phyloP scores from a whole-genome alignment of 1,284 basidiomycete genomes.

The Leccinum ponderosum region DNA sequence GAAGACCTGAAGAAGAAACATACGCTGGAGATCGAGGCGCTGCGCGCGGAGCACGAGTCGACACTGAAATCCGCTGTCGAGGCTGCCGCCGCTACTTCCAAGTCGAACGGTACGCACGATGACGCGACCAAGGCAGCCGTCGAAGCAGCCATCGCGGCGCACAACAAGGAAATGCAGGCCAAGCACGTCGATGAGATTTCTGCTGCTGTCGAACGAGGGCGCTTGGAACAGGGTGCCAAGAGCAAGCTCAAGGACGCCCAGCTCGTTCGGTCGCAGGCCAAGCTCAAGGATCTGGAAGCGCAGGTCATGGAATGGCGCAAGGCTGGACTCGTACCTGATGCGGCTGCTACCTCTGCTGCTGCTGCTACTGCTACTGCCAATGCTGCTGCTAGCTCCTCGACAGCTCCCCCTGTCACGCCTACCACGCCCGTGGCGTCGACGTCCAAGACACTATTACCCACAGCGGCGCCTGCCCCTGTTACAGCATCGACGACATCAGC shows the following conservation, averaged over 20 bases:
- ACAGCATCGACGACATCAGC: slow-evolving; percentile 22
- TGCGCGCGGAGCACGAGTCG: slow-evolving; percentile 57
- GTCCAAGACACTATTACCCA: slow-evolving; percentile 4
- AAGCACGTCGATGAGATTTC: slow-evolving; percentile 56
- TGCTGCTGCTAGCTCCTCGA: slow-evolving; percentile 13
- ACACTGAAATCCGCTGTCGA: slow-evolving; percentile 52
- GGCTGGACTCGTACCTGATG: slow-evolving; percentile 43
- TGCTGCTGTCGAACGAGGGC: slow-evolving; percentile 64
- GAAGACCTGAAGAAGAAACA: slow-evolving; percentile 53
- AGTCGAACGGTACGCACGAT: slow-evolving; percentile 36
- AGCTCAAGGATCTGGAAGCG: slow-evolving; percentile 65
- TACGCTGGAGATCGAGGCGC: slow-evolving; percentile 54
- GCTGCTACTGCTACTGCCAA: slow-evolving; percentile 23
- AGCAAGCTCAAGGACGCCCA: slow-evolving; percentile 68
- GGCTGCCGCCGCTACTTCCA: slow-evolving; percentile 39
- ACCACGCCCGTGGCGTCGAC: slow-evolving; percentile 24
- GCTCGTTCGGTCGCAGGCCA: slow-evolving; percentile 55
- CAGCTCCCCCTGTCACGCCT: slow-evolving; percentile 22
- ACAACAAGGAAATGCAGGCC: slow-evolving; percentile 46
- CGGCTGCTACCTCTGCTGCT: slow-evolving; percentile 17
- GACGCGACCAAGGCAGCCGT: slow-evolving; percentile 43
- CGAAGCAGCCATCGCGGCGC: slow-evolving; percentile 50
- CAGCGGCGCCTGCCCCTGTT: slow-evolving; percentile 18
- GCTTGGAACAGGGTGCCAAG: slow-evolving; percentile 61
- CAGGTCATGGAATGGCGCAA: slow-evolving; percentile 58